Evolutionary conservation across 768 basidiomycete genomes (phyloP).

Genomic region (Boletellus ananiceps): DNA sequence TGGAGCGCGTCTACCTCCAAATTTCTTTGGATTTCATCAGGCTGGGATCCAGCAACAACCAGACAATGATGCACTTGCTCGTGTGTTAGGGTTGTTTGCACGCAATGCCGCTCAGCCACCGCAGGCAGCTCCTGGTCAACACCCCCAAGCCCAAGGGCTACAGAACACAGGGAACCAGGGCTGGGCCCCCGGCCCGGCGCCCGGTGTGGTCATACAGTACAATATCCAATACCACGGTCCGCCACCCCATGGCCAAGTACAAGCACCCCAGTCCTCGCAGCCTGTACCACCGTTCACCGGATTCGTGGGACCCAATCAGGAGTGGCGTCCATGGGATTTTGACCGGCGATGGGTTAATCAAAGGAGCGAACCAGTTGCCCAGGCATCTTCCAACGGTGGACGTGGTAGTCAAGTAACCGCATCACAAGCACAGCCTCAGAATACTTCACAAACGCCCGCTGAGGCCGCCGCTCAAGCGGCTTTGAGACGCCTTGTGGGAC

Average conservation of each 20-base stretch:
- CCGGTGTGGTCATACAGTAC: slow-evolving; percentile 57
- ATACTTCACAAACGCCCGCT: slow-evolving; percentile 31
- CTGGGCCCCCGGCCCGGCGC: slow-evolving; percentile 35
- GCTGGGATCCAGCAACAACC: slow-evolving; percentile 33
- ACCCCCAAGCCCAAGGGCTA: slow-evolving; percentile 28
- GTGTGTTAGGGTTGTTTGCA: slow-evolving; percentile 48
- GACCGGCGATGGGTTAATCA: slow-evolving; percentile 31
- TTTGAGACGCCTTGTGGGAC: slow-evolving; percentile 42
- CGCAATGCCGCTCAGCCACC: slow-evolving; percentile 48
- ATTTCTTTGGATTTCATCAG: slow-evolving; percentile 26
- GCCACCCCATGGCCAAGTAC: slow-evolving; percentile 32
- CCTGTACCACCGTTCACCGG: slow-evolving; percentile 55
- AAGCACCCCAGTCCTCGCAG: slow-evolving; percentile 27
- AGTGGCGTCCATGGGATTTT: slow-evolving; percentile 62
- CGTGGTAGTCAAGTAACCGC: neutral
- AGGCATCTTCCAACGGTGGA: slow-evolving; percentile 8
- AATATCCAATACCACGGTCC: slow-evolving; percentile 55
- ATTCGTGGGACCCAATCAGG: slow-evolving; percentile 58
- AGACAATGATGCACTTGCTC: slow-evolving; percentile 34
- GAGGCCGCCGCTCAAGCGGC: slow-evolving; percentile 68
- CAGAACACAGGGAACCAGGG: slow-evolving; percentile 32
- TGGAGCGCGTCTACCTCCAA: slow-evolving; percentile 30
- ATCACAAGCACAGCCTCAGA: slow-evolving; percentile 9
- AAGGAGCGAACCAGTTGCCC: slow-evolving; percentile 2
- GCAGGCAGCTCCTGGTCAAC: slow-evolving; percentile 29